Evolutionary conservation across 805 yeast species (phyloP).

Genomic region (Candida khao-thaluensis): DNA sequence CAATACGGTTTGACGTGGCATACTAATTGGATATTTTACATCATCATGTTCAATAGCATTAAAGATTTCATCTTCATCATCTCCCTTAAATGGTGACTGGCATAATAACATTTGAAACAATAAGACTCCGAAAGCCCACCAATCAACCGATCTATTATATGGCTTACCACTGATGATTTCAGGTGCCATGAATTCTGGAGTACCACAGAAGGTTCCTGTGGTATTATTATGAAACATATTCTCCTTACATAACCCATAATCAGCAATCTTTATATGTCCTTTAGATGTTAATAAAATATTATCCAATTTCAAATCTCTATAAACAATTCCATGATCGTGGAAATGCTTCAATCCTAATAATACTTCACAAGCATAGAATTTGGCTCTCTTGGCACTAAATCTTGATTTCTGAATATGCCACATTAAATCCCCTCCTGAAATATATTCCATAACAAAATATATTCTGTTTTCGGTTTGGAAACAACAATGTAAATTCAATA

Average conservation of each 20-base stretch:
- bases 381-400: conserved; percentile 87
- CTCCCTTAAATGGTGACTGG: conserved; percentile 96
- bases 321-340: conserved; percentile 94
- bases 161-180: conserved; percentile 92
- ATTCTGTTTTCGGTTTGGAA: conserved; percentile 98
- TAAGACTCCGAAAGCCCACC: conserved; percentile 99
- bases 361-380: conserved; percentile 97
- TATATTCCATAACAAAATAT: conserved; percentile 97
- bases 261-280: conserved; percentile 96
- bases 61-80: conserved; percentile 94
- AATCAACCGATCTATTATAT: conserved; percentile 92
- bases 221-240: conserved; percentile 82
- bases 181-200: conserved; percentile 99
- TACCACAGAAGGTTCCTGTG: conserved; percentile 96
- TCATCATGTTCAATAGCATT: conserved; percentile 96
- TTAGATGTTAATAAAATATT: conserved; percentile 84
- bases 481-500: conserved; percentile 87
- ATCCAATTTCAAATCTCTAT: conserved; percentile 94
- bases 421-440: conserved; percentile 98
- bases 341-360: conserved; percentile 85
- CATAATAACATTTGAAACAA: conserved; percentile 95
- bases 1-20: conserved; percentile 96
- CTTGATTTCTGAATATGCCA: conserved; percentile 96
- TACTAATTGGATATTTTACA: conserved; percentile 92
- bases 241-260: conserved; percentile 96